Conservation (phyloP, 106 monocot genomes). For the Dendrobium catenatum region DNA sequence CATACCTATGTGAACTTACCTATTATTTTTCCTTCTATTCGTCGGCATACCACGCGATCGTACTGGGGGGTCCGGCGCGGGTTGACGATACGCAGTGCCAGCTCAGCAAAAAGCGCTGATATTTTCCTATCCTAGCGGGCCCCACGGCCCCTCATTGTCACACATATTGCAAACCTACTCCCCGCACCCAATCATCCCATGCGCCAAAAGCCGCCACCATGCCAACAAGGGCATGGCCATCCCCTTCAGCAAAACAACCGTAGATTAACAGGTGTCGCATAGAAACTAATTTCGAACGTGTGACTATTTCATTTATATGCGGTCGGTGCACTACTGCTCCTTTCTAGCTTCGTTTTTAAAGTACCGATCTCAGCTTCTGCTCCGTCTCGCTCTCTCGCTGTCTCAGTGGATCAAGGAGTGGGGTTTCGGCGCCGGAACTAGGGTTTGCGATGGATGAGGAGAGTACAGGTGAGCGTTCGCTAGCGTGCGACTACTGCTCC, state of each 20-base stretch:
- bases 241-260: background rate
- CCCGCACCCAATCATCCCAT: too few species aligned
- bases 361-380: background rate
- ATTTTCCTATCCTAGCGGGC: background rate
- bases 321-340: background rate
- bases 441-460: slow-evolving; percentile 2
- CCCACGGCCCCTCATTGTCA: background rate
- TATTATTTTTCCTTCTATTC: too few species aligned
- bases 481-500: slow-evolving; percentile 59
- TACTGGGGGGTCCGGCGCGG: too few species aligned
- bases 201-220: too few species aligned
- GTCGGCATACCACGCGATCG: too few species aligned
- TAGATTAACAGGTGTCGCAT: background rate
- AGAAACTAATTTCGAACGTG: background rate
- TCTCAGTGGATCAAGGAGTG: background rate
- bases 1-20: too few species aligned
- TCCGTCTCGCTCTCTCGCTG: background rate
- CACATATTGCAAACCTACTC: background rate
- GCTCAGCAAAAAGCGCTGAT: slow-evolving; percentile 10
- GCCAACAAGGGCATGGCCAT: background rate
- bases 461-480: background rate
- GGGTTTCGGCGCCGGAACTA: background rate
- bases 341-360: too few species aligned
- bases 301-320: background rate
- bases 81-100: background rate